Evolutionary conservation across 1,284 basidiomycete genomes (phyloP).

Genomic region (Mrakiaceae sp.): DNA sequence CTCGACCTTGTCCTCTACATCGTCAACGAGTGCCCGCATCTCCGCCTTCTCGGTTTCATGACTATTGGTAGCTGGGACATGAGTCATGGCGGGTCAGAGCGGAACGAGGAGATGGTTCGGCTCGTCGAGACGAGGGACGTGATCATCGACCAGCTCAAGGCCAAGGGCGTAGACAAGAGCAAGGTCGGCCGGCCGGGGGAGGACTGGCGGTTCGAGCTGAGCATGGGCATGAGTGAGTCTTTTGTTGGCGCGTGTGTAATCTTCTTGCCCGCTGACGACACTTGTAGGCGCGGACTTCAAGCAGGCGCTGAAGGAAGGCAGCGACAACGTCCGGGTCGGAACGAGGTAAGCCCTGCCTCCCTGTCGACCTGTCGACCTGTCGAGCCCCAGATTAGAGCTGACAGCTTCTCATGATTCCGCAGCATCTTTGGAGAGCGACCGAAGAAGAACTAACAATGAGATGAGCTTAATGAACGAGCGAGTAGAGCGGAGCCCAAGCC

Average conservation of each 20-base stretch:
- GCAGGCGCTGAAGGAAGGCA: slow-evolving; percentile 69
- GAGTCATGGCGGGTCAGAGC: slow-evolving; percentile 46
- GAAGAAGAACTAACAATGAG: not conserved
- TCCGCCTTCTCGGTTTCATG: slow-evolving; percentile 81
- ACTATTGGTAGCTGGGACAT: slow-evolving; percentile 79
- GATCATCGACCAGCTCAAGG: slow-evolving; percentile 42
- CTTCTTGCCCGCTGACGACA: too few species aligned
- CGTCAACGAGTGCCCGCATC: slow-evolving; percentile 55
- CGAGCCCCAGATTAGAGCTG: not conserved
- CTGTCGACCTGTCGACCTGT: too few species aligned
- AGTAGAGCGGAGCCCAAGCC: too few species aligned
- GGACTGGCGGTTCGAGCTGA: slow-evolving; percentile 56
- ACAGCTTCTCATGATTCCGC: not conserved
- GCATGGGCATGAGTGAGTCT: slow-evolving; percentile 84
- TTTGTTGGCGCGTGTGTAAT: too few species aligned
- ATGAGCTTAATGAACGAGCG: too few species aligned
- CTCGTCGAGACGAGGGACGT: slow-evolving; percentile 53
- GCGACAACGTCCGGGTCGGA: slow-evolving; percentile 81
- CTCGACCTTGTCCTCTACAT: slow-evolving; percentile 60
- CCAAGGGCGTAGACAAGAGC: slow-evolving; percentile 28
- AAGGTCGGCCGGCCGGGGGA: slow-evolving; percentile 31
- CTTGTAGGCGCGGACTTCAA: slow-evolving; percentile 60
- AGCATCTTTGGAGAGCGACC: slow-evolving; percentile 12
- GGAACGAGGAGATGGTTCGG: slow-evolving; percentile 72
- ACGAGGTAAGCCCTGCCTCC: slow-evolving; percentile 40